Evolutionary conservation across 176 grass and related monocot genomes (phyloP), one percentile per base, ranked within the genome.

Genomic region (Calamus simplicifolius): DNA sequence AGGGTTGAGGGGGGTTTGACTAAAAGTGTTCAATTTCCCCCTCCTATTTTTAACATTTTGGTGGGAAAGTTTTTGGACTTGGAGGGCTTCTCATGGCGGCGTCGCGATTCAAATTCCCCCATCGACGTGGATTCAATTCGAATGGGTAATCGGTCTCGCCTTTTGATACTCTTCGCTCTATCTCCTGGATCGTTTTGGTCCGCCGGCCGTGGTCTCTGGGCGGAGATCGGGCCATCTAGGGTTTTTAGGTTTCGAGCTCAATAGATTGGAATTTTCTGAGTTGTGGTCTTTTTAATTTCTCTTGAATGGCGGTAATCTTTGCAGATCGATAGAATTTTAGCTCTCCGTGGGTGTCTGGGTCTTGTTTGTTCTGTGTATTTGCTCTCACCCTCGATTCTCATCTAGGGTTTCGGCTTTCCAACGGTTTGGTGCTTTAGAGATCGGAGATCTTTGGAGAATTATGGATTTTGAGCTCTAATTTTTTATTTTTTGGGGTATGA

Each of bases 11-110:
- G 30, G 30, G 58, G 57, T 62, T 72, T 72, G 69, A 62, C 69
- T 62, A 25, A 61, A 72, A 28, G 0, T 51, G 18, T 60, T 27
- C 59, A 51, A 72, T 53, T 61, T 31, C 6, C 58, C 69, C 58
- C 56, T 12, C 61, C 21, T 19, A 30, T 67, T 66, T 67, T 55
- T 35, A n/a, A 35, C n/a, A 51, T 54, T 54, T 54, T 72, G 31
- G 18, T 49, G 58, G 58, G 27, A 14, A 72, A 72, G 48, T 26
- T 5, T 62, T 61, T 27, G 69, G 49, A 18, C 4, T 56, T 38
- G 18, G 52, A 43, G 53, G 43, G 52, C 52, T 56, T 48, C 30
- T 56, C 29, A 69, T 48, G 53, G 26, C 7, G 69, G 25, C 16
- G 16, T 59, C 19, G 25, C 25, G 35, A 56, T 56, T 58, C 54